Evolutionary conservation across 2,329 filamentous ascomycete genomes (phyloP).

Genomic region (Aspergillus sp.): DNA sequence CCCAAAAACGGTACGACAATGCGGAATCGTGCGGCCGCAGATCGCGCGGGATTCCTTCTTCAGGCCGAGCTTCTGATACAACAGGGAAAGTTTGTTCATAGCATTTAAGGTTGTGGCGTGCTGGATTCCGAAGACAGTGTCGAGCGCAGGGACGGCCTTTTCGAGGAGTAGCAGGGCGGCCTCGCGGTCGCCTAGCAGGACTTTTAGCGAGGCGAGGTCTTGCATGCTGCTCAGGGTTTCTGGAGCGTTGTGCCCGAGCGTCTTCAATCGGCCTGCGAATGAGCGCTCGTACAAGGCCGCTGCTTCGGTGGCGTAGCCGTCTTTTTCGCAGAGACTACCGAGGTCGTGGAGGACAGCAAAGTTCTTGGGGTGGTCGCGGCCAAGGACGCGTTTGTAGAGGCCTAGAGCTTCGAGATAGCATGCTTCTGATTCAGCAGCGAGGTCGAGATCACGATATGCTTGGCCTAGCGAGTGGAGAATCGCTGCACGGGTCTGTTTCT

Average conservation of each 20-base stretch:
- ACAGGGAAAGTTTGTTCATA: constrained; percentile 34
- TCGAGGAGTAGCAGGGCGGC: constrained; percentile 34
- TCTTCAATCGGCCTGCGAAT: constrained; percentile 36
- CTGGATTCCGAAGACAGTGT: constrained; percentile 36
- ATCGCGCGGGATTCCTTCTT: constrained; percentile 32
- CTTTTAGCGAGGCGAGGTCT: constrained; percentile 34
- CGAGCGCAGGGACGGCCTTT: constrained; percentile 34
- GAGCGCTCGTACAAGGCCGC: constrained; percentile 36
- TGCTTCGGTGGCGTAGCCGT: constrained; percentile 37
- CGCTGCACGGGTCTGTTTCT: constrained; percentile 29
- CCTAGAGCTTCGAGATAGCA: constrained; percentile 35
- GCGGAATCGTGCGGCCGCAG: constrained; percentile 30
- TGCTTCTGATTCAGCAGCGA: constrained; percentile 31
- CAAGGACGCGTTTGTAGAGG: constrained; percentile 33
- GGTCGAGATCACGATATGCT: constrained; percentile 31
- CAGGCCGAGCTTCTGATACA: constrained; percentile 37
- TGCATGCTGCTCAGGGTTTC: constrained; percentile 39
- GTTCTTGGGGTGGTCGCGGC: constrained; percentile 35
- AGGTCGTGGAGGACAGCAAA: constrained; percentile 35
- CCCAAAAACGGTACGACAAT: constrained; percentile 33
- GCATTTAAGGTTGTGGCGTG: constrained; percentile 34
- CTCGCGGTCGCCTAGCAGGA: constrained; percentile 32
- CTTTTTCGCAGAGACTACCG: constrained; percentile 33
- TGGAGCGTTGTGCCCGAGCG: constrained; percentile 34
- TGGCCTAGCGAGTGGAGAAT: constrained; percentile 33